Base-by-base conservation (phyloP, 2,329 filamentous ascomycete genomes). In the Xylariales sp. region DNA sequence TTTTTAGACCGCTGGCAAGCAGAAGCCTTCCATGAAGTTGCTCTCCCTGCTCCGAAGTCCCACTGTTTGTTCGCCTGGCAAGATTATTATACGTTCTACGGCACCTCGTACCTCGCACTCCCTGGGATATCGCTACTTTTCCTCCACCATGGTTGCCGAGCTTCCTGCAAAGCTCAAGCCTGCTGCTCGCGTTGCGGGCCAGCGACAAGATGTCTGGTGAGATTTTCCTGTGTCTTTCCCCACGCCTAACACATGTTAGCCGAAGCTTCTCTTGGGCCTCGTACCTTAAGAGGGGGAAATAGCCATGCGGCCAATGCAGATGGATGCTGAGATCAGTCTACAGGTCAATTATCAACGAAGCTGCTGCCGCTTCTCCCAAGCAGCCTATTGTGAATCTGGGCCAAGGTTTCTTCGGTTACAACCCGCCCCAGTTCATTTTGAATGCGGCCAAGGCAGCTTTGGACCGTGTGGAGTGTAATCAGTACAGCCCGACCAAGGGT, bases 401-500 rank as follows among this genome's bases (percentile, higher is more conserved):
- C 19, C 76, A 81, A 56, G 77, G 77, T 38, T 88, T 88, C 72
- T 90, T 88, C 51, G 91, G 91, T 41, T 97, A 97, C 64, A 97
- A 97, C 58, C 91, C 91, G 40, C 91, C 91, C 6, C 65, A 83
- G 24, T 97, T 95, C 62, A 88, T 96, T 47, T 71, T 96, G 47
- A 78, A 95, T 52, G 93, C 93, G 29, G 93, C 93, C 36, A 97
- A 95, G 65, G 71, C 83, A 27, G 90, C 91, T 27, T 76, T 98
- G 36, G 84, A 95, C 56, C 77, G 81, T 36, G 91, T 98, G 16
- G 93, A 97, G 50, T 96, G 91, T 75, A 98, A 98, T 63, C 93
- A 98, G 71, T 98, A 98, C 73, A 91, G 89, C 16, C 93, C 90
- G 3, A 96, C 93, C 15, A 93, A 89, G 73, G 93, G 93, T 43